A percentile compares a stretch with the other conserved stretches of the same genome.
Conservation (phyloP, 2,329 filamentous ascomycete genomes). For the Dissoconium aciculare region DNA sequence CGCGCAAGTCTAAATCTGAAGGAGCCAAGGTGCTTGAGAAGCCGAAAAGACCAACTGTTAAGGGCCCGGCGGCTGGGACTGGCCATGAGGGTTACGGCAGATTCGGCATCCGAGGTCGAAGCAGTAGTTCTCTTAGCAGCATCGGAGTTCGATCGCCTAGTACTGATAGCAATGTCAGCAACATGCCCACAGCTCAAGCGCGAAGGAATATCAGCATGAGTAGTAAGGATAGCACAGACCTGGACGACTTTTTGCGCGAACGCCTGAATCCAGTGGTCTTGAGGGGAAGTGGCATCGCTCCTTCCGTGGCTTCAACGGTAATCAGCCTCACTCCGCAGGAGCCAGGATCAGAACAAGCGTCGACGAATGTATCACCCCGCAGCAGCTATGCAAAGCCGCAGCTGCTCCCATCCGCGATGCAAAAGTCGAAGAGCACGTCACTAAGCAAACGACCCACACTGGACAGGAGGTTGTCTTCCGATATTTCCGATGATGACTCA, state of each 20-base stretch:
- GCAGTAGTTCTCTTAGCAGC: conserved; percentile 42
- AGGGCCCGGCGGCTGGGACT: conserved; percentile 80
- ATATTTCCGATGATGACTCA: conserved; percentile 16
- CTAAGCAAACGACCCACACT: conserved; percentile 7
- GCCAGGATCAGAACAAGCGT: conserved; percentile 5
- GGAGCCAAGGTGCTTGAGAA: conserved; percentile 36
- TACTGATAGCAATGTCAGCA: conserved; percentile 27
- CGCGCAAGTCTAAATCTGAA: conserved; percentile 50
- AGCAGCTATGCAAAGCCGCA: conserved; percentile 13
- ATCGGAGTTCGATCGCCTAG: conserved; percentile 34
- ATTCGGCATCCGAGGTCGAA: conserved; percentile 50
- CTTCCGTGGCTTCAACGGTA: conserved; percentile 10
- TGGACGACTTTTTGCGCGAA: conserved; percentile 34
- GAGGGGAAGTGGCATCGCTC: conserved; percentile 30
- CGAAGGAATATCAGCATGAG: conserved; percentile 30
- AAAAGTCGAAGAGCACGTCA: conserved; percentile 5
- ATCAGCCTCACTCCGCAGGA: conserved; percentile 6
- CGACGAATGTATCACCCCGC: conserved; percentile 13
- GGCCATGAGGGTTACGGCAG: conserved; percentile 77
- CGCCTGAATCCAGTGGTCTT: conserved; percentile 31
- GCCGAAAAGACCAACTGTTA: conserved; percentile 45
- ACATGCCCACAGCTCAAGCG: conserved; percentile 21
- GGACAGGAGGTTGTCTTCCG: conserved; percentile 9
- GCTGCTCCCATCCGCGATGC: conserved; percentile 20
- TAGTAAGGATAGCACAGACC: conserved; percentile 27